Conservation (phyloP, 2,329 filamentous ascomycete genomes). For the Cytospora schulzeri region DNA sequence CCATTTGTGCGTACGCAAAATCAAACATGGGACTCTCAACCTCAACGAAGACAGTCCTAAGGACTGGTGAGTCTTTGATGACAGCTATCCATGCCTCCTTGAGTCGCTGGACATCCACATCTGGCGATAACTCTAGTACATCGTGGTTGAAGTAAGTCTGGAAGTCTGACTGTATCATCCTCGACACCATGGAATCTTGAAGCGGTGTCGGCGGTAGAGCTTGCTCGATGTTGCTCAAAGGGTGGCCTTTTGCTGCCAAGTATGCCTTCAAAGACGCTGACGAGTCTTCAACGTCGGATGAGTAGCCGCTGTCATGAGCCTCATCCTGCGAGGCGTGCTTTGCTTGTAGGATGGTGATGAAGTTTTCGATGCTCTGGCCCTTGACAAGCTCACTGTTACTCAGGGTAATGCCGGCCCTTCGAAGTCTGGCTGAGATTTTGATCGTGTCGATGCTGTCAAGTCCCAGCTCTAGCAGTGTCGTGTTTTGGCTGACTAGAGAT, state of each 20-base stretch:
- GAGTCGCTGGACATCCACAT: constrained; percentile 59
- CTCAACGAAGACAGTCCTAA: constrained; percentile 73
- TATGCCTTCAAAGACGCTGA: constrained; percentile 42
- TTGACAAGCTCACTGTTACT: constrained; percentile 79
- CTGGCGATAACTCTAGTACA: constrained; percentile 60
- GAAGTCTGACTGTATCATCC: constrained; percentile 77
- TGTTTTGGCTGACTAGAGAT: constrained; percentile 55
- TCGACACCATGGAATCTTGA: constrained; percentile 83
- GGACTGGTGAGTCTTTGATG: constrained; percentile 64
- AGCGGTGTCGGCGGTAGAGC: constrained; percentile 78
- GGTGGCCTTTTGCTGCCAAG: constrained; percentile 38
- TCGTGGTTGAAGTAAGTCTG: constrained; percentile 85
- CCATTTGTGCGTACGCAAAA: constrained; percentile 52
- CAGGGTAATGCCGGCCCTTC: constrained; percentile 59
- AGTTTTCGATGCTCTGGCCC: constrained; percentile 65
- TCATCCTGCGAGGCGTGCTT: constrained; percentile 8
- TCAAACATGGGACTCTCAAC: constrained; percentile 62
- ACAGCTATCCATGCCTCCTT: constrained; percentile 64
- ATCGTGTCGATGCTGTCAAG: constrained; percentile 93
- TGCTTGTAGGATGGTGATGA: constrained; percentile 44
- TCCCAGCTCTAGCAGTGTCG: constrained; percentile 78
- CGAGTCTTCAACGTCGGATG: constrained; percentile 31
- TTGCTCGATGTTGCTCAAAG: constrained; percentile 50
- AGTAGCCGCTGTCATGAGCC: constrained; percentile 19
- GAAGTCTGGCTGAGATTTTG: constrained; percentile 75